Conservation (phyloP, 1,284 basidiomycete genomes). For the Heterobasidion annosum region DNA sequence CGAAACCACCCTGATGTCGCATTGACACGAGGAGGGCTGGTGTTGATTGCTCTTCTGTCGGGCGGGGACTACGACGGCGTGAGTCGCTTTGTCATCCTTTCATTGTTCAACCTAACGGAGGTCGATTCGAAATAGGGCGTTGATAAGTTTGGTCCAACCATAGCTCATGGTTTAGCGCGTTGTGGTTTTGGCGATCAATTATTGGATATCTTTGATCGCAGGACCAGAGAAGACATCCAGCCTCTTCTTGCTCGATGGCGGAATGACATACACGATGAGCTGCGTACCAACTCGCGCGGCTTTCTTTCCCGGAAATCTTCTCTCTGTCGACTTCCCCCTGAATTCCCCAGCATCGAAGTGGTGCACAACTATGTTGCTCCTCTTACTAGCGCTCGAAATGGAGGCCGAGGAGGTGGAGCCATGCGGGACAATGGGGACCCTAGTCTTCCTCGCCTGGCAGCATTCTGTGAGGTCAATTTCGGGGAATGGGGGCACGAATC, state of each 20-base stretch:
- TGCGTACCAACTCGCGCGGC: conserved; percentile 35
- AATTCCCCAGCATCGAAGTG: conserved; percentile 30
- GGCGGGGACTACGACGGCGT: conserved; percentile 62
- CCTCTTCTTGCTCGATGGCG: conserved; percentile 32
- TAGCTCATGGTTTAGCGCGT: conserved; percentile 28
- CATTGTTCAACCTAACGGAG: neutral
- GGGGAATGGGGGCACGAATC: conserved; percentile 43
- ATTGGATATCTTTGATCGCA: conserved; percentile 25
- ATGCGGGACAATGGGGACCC: conserved; percentile 23
- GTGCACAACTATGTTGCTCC: conserved; percentile 40
- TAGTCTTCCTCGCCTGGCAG: conserved; percentile 34
- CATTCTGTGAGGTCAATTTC: conserved; percentile 45
- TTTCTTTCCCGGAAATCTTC: conserved; percentile 26
- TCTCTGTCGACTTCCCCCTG: conserved; percentile 23
- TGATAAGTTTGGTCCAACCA: conserved; percentile 22
- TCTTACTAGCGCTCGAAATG: conserved; percentile 13
- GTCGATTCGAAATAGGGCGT: conserved; percentile 26
- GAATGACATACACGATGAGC: conserved; percentile 31
- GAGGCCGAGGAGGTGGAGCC: conserved; percentile 16
- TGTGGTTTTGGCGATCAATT: conserved; percentile 36
- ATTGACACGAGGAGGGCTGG: conserved; percentile 43
- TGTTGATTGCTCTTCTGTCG: conserved; percentile 53
- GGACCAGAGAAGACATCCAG: conserved; percentile 14
- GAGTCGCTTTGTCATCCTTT: conserved; percentile 8
- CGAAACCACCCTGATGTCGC: conserved; percentile 23